A percentile compares a stretch with the other conserved stretches of the same genome.
Evolutionary conservation across 2,329 filamentous ascomycete genomes (phyloP).

Genomic region (Paecilomyces sp.): DNA sequence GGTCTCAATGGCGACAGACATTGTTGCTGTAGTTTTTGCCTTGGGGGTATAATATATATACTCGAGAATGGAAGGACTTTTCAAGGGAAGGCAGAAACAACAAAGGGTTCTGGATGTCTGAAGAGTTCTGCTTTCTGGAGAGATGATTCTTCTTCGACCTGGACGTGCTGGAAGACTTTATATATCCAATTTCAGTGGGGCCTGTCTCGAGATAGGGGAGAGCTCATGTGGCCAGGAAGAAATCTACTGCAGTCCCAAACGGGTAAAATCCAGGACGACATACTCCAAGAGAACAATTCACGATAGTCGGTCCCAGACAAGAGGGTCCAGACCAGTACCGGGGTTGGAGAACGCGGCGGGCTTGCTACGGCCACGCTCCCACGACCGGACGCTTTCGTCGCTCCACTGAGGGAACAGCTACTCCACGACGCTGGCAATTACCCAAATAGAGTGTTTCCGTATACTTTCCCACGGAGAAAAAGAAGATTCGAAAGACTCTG

Average conservation of each 20-base stretch:
- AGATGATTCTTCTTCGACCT: background rate
- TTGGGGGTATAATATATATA: background rate
- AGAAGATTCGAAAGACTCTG: background rate
- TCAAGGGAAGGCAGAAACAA: background rate
- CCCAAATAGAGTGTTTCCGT: background rate
- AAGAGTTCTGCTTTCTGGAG: background rate
- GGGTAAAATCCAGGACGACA: background rate
- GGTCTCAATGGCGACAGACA: slow-evolving; percentile 29
- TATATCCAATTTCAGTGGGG: background rate
- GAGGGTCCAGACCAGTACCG: background rate
- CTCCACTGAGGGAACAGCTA: background rate
- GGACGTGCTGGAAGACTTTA: background rate
- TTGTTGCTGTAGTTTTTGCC: slow-evolving; percentile 7
- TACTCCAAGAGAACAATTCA: background rate
- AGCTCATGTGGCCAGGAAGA: background rate
- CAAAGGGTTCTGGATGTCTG: background rate
- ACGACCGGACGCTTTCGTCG: background rate
- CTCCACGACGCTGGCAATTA: background rate
- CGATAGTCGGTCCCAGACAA: background rate
- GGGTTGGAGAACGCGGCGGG: background rate
- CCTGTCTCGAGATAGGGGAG: background rate
- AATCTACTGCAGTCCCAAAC: background rate
- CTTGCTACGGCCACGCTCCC: background rate
- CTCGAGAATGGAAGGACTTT: background rate
- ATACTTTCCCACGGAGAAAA: background rate